These are phyloP conservation scores for Pichia eremophila DNA, from an alignment of 805 yeast genomes.

Conservation along the genomic window DNA sequence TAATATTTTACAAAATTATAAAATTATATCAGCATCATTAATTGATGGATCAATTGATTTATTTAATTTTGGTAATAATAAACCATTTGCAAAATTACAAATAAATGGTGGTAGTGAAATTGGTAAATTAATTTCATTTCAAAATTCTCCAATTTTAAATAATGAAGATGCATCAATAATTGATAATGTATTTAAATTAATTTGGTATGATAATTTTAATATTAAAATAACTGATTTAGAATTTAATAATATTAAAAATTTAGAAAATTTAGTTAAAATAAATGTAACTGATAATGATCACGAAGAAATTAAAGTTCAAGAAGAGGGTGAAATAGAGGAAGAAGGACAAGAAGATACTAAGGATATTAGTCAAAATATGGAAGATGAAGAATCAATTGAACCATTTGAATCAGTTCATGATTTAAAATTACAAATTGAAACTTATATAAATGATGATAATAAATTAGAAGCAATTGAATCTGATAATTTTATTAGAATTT, in stretches of 20 bases:
- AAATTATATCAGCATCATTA: slow-evolving; percentile 9
- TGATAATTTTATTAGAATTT: background rate
- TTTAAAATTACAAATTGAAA: background rate
- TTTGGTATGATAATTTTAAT: slow-evolving; percentile 22
- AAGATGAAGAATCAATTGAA: slow-evolving; percentile 4
- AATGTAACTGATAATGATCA: slow-evolving; percentile 11
- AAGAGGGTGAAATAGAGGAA: slow-evolving; percentile 6
- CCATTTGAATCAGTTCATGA: background rate
- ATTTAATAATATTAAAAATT: slow-evolving; percentile 23
- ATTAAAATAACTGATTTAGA: slow-evolving; percentile 23
- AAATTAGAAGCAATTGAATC: background rate
- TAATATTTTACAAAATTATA: background rate
- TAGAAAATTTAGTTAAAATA: slow-evolving; percentile 15
- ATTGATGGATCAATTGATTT: slow-evolving; percentile 17
- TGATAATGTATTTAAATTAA: slow-evolving; percentile 13
- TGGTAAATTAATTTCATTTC: slow-evolving; percentile 8
- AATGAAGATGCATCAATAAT: background rate
- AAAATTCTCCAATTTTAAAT: background rate
- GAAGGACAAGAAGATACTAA: background rate
- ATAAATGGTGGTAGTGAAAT: slow-evolving; percentile 11
- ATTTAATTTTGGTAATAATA: slow-evolving; percentile 8
- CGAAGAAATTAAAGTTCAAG: slow-evolving; percentile 9
- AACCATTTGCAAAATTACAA: slow-evolving; percentile 3
- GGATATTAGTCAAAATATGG: background rate
- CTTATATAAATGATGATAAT: background rate